These are phyloP conservation scores for Coelastrella sp. DNA, from an alignment of 139 green algal species.

Conservation along the genomic window DNA sequence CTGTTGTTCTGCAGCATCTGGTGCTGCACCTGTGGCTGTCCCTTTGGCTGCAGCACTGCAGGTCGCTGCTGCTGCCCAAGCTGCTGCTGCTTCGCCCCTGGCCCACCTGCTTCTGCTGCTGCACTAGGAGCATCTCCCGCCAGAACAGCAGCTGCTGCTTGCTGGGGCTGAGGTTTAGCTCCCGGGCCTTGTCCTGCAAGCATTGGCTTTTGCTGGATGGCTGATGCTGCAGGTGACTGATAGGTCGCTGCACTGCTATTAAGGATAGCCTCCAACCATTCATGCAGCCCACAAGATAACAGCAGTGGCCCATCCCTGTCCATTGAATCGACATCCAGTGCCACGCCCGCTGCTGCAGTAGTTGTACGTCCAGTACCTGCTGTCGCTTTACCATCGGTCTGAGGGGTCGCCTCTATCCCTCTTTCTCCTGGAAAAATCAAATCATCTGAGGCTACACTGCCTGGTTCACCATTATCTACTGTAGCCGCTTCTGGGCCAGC, in stretches of 20 bases:
- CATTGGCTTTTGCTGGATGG: background rate
- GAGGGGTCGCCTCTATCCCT: no score
- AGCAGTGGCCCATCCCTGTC: background rate
- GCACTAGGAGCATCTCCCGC: background rate
- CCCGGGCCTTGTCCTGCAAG: background rate
- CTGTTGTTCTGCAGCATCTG: background rate
- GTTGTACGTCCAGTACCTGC: background rate
- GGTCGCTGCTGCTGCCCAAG: background rate
- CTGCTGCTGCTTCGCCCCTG: background rate
- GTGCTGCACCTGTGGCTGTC: background rate
- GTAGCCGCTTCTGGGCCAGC: no score
- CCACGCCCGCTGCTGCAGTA: background rate
- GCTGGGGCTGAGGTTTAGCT: background rate
- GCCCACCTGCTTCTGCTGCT: background rate
- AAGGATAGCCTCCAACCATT: slow-evolving; percentile 11
- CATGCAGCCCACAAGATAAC: slow-evolving; percentile 29
- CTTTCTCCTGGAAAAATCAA: no score
- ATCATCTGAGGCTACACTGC: no score
- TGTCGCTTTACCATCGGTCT: background rate
- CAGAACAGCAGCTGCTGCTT: background rate
- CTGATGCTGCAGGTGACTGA: background rate
- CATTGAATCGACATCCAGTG: no score
- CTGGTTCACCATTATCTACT: no score
- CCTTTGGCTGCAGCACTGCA: background rate
- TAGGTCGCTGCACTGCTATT: background rate